A percentile compares a stretch with the other conserved stretches of the same genome.
phyloP scores from a whole-genome alignment of 768 basidiomycete genomes.

The Lyophyllum decastes region DNA sequence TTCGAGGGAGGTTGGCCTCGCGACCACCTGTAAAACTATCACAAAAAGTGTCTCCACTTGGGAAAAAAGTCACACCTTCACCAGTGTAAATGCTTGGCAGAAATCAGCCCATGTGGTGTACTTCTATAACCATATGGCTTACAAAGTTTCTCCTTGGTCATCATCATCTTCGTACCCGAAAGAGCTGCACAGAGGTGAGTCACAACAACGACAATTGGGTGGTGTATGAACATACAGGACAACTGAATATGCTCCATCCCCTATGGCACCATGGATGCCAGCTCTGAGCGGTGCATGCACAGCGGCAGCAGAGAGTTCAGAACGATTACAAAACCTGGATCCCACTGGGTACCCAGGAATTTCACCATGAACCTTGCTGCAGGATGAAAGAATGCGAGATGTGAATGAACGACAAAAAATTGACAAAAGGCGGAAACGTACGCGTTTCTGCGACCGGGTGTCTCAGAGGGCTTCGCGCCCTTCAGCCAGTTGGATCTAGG shows the following conservation, averaged over 20 bases:
- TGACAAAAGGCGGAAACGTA: not conserved
- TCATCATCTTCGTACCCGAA: conserved; percentile 43
- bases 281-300: conserved; percentile 33
- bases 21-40: conserved; percentile 17
- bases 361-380: conserved; percentile 29
- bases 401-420: not conserved
- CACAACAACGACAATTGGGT: not conserved
- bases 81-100: conserved; percentile 20
- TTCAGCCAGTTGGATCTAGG: not conserved
- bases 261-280: conserved; percentile 38
- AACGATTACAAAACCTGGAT: conserved; percentile 22
- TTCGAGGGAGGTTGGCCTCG: conserved; percentile 2
- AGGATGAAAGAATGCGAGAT: not conserved
- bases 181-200: conserved; percentile 19
- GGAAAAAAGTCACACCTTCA: conserved; percentile 12
- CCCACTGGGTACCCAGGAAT: conserved; percentile 25
- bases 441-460: not conserved
- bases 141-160: conserved; percentile 39
- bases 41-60: not conserved
- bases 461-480: not conserved
- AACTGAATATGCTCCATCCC: conserved; percentile 38
- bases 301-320: conserved; percentile 21
- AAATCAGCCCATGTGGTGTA: not conserved
- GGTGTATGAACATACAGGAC: conserved; percentile 26
- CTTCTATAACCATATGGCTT: too few relatives aligned